Conservation (phyloP, 2,329 filamentous ascomycete genomes). For the Trichoderma sp. region DNA sequence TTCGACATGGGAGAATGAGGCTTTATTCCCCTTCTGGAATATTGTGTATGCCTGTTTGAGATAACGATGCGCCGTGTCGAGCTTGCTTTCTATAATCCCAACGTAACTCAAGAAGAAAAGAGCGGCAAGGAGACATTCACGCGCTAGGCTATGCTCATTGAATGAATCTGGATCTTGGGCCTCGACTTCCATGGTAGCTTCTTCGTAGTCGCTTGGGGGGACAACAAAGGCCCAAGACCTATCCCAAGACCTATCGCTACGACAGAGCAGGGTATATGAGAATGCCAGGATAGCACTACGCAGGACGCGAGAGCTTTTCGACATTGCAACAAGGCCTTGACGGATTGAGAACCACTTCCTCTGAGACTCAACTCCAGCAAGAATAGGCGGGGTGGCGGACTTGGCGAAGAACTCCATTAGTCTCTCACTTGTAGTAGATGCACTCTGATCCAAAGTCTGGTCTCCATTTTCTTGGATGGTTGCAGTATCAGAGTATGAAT, state of each 20-base stretch:
- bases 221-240: constrained; percentile 36
- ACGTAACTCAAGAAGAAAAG: constrained; percentile 58
- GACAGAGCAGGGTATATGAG: constrained; percentile 47
- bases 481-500: background rate
- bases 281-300: constrained; percentile 53
- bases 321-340: constrained; percentile 50
- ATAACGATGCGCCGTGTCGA: constrained; percentile 49
- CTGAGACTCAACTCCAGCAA: constrained; percentile 54
- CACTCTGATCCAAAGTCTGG: background rate
- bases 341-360: constrained; percentile 54
- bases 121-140: constrained; percentile 50
- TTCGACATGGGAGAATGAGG: constrained; percentile 42
- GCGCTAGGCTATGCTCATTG: constrained; percentile 32
- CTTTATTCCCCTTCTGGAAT: constrained; percentile 45
- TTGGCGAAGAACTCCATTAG: constrained; percentile 51
- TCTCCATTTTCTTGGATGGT: background rate
- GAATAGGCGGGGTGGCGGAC: constrained; percentile 53
- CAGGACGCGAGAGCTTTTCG: constrained; percentile 49
- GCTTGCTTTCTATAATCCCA: constrained; percentile 48
- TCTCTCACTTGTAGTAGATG: constrained; percentile 25
- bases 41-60: constrained; percentile 51
- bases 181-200: constrained; percentile 38
- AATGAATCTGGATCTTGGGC: constrained; percentile 28
- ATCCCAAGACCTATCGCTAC: constrained; percentile 36
- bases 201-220: constrained; percentile 41